A percentile compares a stretch with the other conserved stretches of the same genome.
Conservation (phyloP, 805 yeast genomes). For the Phaffomyces opuntiae region DNA sequence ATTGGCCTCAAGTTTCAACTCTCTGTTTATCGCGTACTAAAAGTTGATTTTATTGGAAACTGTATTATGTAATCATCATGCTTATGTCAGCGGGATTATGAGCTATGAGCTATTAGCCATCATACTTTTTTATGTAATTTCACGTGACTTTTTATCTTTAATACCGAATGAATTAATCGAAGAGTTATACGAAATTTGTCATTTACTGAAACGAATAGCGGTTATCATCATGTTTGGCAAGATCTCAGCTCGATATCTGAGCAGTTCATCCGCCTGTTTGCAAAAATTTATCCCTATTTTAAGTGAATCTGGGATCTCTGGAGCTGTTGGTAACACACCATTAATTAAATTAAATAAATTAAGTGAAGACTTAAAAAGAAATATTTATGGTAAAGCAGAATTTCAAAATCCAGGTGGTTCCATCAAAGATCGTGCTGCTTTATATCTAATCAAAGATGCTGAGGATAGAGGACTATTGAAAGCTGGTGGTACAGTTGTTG, state of each 20-base stretch:
- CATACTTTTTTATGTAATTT: not conserved
- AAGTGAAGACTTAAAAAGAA: slow-evolving; percentile 55
- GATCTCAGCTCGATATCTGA: slow-evolving; percentile 6
- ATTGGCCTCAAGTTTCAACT: not conserved
- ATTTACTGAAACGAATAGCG: too few species aligned
- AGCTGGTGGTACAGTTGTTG: slow-evolving; percentile 84
- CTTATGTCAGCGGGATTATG: not conserved
- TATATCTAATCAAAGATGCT: slow-evolving; percentile 71
- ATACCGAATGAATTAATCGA: not conserved
- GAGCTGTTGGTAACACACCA: slow-evolving; percentile 93
- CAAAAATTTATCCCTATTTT: slow-evolving; percentile 42
- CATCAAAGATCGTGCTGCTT: slow-evolving; percentile 86
- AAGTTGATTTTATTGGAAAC: not conserved
- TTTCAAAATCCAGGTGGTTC: slow-evolving; percentile 93
- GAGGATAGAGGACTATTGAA: slow-evolving; percentile 55
- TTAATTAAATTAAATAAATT: slow-evolving; percentile 53
- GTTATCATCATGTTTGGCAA: slow-evolving; percentile 8
- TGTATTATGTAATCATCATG: not conserved
- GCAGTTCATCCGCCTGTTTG: slow-evolving; percentile 2
- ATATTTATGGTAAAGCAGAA: slow-evolving; percentile 86
- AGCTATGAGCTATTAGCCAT: not conserved
- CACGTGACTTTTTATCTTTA: slow-evolving; percentile 2
- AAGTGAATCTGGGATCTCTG: slow-evolving; percentile 61
- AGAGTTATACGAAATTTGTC: not conserved
- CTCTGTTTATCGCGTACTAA: not conserved